These are phyloP conservation scores for Phytophthora agathidicida DNA, from an alignment of 352 stramenopile species.

Conservation along the genomic window DNA sequence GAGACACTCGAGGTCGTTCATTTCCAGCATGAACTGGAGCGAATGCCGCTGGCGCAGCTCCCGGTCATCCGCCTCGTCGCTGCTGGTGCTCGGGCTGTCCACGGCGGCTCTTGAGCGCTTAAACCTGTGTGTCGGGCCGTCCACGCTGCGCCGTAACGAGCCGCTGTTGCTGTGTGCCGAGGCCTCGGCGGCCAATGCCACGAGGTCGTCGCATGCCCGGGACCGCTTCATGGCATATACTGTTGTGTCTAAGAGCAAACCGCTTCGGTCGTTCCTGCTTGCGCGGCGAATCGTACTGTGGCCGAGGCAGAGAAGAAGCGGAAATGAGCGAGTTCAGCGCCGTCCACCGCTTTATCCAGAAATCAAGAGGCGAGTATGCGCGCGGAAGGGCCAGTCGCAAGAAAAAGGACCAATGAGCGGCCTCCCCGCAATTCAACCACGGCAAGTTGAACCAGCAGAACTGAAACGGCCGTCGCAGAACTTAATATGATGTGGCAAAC, in stretches of 20 bases:
- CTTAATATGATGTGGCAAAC: constrained; percentile 18
- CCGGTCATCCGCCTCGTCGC: constrained; percentile 19
- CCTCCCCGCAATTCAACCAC: constrained; percentile 33
- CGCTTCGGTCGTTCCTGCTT: too few species aligned
- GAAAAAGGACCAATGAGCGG: constrained; percentile 7
- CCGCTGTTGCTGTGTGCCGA: constrained; percentile 4
- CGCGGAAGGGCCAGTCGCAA: constrained; percentile 3
- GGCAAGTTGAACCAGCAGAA: constrained; percentile 37
- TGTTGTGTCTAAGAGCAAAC: too few species aligned
- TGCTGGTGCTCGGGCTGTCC: constrained; percentile 11
- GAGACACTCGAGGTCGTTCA: constrained; percentile 21
- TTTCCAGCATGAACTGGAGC: constrained; percentile 30
- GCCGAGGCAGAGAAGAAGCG: constrained; percentile 22
- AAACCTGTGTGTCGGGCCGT: constrained; percentile 18
- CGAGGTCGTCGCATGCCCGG: constrained; percentile 70
- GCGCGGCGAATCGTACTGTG: constrained; percentile 8
- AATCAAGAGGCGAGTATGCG: constrained; percentile 15
- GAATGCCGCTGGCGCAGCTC: constrained; percentile 17
- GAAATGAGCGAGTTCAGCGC: constrained; percentile 31
- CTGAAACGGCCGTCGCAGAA: constrained; percentile 26
- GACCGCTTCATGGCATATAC: constrained; percentile 65
- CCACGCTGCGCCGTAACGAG: neutral
- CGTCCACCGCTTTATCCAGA: constrained; percentile 21
- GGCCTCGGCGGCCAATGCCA: constrained; percentile 49
- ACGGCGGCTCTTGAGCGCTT: constrained; percentile 34